Conservation (phyloP, 1,284 basidiomycete genomes). For the Takashimella koratensis region DNA sequence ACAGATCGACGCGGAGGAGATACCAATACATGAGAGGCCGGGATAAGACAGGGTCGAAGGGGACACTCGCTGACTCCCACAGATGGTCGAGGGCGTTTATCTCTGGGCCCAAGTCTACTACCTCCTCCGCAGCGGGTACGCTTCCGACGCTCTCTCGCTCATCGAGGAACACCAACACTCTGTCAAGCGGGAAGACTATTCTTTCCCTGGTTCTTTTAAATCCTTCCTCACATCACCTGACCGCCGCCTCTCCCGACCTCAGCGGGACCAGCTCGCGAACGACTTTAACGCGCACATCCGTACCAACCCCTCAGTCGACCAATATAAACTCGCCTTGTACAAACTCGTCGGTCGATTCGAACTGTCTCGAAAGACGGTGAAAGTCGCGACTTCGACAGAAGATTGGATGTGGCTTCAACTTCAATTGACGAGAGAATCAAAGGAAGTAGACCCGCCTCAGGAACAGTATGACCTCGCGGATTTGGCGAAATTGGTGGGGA, state of each 20-base stretch:
- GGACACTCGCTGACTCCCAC: constrained; percentile 5
- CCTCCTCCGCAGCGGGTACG: constrained; percentile 80
- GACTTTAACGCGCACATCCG: constrained; percentile 91
- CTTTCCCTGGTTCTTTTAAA: constrained; percentile 79
- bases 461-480: constrained; percentile 68
- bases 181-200: constrained; percentile 75
- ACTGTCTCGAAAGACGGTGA: constrained; percentile 71
- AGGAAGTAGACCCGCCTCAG: constrained; percentile 61
- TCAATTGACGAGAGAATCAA: constrained; percentile 60
- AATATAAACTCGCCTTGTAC: constrained; percentile 93
- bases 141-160: constrained; percentile 72
- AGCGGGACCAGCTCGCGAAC: constrained; percentile 78
- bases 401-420: constrained; percentile 99
- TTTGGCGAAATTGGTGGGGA: constrained; percentile 73
- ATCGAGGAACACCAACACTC: constrained; percentile 67
- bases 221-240: constrained; percentile 81
- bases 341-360: constrained; percentile 94
- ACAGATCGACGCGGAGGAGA: no score
- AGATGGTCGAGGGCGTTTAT: constrained; percentile 79
- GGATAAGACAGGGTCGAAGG: background rate
- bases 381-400: constrained; percentile 87
- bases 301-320: constrained; percentile 74
- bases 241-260: constrained; percentile 68
- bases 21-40: no score
- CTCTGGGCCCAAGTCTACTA: constrained; percentile 92